Percentiles rank a stretch among this genome's conserved stretches.
phyloP scores from a whole-genome alignment of 1,139 yeast species.

The Yamadazyma jaroonii region DNA sequence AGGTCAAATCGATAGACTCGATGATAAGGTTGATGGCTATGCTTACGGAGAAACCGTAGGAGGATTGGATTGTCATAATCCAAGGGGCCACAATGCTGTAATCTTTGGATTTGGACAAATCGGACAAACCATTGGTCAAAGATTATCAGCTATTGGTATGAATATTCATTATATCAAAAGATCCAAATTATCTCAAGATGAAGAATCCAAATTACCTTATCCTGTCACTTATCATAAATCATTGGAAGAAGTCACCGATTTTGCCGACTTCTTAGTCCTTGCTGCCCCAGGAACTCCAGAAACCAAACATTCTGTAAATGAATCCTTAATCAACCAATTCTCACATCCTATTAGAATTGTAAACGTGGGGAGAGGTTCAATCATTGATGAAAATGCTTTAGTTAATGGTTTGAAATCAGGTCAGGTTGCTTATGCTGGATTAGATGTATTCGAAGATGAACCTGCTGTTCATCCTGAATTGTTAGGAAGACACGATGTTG shows the following conservation, averaged over 20 bases:
- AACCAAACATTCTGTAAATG: constrained; percentile 57
- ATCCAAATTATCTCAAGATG: constrained; percentile 36
- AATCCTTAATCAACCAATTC: constrained; percentile 45
- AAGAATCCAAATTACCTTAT: constrained; percentile 40
- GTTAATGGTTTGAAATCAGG: constrained; percentile 67
- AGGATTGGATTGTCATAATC: constrained; percentile 40
- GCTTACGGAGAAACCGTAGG: constrained; percentile 46
- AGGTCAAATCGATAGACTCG: constrained; percentile 33
- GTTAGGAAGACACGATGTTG: constrained; percentile 61
- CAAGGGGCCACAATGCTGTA: constrained; percentile 59
- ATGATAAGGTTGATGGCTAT: constrained; percentile 29
- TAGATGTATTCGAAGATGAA: constrained; percentile 77
- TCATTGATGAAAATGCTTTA: constrained; percentile 71
- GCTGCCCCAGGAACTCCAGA: constrained; percentile 66
- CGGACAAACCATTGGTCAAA: constrained; percentile 61
- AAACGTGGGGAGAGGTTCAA: constrained; percentile 74
- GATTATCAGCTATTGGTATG: constrained; percentile 64
- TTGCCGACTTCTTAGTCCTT: constrained; percentile 60
- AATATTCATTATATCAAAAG: constrained; percentile 63
- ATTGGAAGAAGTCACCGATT: constrained; percentile 29
- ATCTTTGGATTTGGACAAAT: constrained; percentile 80
- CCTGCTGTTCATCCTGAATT: constrained; percentile 56
- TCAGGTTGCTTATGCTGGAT: constrained; percentile 67
- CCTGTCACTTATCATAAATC: constrained; percentile 41
- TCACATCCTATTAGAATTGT: constrained; percentile 58